These are phyloP conservation scores for Starmerella riodocensis DNA, from an alignment of 805 yeast genomes.

Conservation along the genomic window DNA sequence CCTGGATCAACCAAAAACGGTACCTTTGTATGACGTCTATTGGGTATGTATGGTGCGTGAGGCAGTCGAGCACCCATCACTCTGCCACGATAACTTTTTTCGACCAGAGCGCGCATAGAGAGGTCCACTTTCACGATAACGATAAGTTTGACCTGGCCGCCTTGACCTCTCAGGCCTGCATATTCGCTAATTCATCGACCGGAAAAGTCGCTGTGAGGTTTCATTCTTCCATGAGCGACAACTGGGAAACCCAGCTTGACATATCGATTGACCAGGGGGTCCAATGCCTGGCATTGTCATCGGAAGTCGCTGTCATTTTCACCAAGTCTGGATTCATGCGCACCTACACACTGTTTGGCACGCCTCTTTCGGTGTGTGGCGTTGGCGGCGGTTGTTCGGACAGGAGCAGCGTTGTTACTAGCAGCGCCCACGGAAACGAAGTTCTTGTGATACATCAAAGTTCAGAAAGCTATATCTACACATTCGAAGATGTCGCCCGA, in stretches of 20 bases:
- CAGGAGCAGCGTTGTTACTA: slow-evolving; percentile 47
- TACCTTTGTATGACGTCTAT: slow-evolving; percentile 66
- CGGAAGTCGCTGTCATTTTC: slow-evolving; percentile 49
- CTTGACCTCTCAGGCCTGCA: slow-evolving; percentile 50
- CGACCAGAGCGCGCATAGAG: slow-evolving; percentile 60
- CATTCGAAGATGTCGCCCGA: slow-evolving; percentile 35
- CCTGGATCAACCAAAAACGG: slow-evolving; percentile 58
- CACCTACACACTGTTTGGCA: slow-evolving; percentile 57
- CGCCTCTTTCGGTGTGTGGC: slow-evolving; percentile 43
- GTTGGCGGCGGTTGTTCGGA: slow-evolving; percentile 43
- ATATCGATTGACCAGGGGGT: slow-evolving; percentile 30
- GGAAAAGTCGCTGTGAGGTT: slow-evolving; percentile 46
- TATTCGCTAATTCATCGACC: slow-evolving; percentile 41
- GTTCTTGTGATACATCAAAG: slow-evolving; percentile 40
- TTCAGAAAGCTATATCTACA: slow-evolving; percentile 32
- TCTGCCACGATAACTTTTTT: slow-evolving; percentile 80
- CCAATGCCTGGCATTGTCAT: slow-evolving; percentile 57
- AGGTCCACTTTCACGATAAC: slow-evolving; percentile 73
- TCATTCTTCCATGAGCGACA: slow-evolving; percentile 47
- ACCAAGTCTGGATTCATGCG: slow-evolving; percentile 67
- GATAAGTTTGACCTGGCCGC: slow-evolving; percentile 62
- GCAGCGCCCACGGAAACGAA: slow-evolving; percentile 48
- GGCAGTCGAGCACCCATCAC: slow-evolving; percentile 41
- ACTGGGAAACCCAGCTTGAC: slow-evolving; percentile 43
- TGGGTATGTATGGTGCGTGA: slow-evolving; percentile 74